Evolutionary conservation across 2,329 filamentous ascomycete species (phyloP), one percentile per base, ranked within the genome.

Genomic region (Phyllosticta citrichinensis): DNA sequence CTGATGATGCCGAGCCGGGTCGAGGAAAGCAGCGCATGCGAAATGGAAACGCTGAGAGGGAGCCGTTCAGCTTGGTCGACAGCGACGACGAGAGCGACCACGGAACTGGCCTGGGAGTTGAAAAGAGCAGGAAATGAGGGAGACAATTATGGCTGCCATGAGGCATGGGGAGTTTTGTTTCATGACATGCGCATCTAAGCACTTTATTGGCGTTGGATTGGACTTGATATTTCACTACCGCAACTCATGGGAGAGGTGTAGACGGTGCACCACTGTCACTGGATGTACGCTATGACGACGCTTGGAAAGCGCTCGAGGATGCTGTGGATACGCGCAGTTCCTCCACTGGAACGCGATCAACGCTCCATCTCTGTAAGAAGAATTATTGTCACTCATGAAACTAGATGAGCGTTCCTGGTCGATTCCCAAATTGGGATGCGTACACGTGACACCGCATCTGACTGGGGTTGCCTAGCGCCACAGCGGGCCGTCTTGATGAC

Each of bases 21-120:
- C 70, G 22, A 40, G 69, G n/a, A 70, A 67, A 51, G 57, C 52
- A 50, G 50, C 51, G 30, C 19, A 52, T 53, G 24, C 56, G 56
- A 17, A 73, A 74, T 50, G 71, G 71, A 11, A 71, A 70, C 40
- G 67, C 68, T 52, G 69, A 73, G 20, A 67, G 66, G 17, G 70
- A 68, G 20, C 70, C 66, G 63, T 61, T 52, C 55, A 57, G 33
- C 30, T 14, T 61, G 11, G 53, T 57, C 20, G 57, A 61, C 19
- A 57, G 53, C 30, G 61, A 57, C 22, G 57, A 60, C 24, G 57
- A 58, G 54, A 63, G 61, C 50, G 55, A 57, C 14, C 19, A 20
- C 50, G 51, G 47, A 14, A 47, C 17, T 47, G 47, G 25, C 19
- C 11, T 55, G 22, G 54, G 25, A n/a, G 8, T 30, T 33, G 60